Evolutionary conservation across 768 basidiomycete species (phyloP).

Genomic region (Amanita rimosa): DNA sequence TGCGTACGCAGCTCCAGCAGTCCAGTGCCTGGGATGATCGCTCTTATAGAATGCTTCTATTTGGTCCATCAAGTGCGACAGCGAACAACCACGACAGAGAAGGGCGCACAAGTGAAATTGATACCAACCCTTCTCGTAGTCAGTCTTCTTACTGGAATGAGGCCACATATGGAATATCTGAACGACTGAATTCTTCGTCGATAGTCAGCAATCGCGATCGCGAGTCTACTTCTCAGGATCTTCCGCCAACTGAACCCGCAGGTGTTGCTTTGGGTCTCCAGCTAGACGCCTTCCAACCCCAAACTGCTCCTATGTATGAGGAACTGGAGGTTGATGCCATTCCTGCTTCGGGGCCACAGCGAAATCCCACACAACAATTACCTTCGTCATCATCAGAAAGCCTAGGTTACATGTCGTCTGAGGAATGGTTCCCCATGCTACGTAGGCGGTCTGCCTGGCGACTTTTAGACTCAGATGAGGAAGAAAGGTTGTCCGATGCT

Average conservation of each 20-base stretch:
- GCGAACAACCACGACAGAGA: background rate
- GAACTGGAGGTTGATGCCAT: background rate
- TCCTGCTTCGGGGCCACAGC: background rate
- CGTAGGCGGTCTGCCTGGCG: slow-evolving; percentile 6
- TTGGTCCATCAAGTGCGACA: background rate
- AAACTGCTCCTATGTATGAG: background rate
- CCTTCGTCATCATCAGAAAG: slow-evolving; percentile 5
- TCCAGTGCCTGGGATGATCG: slow-evolving; percentile 1
- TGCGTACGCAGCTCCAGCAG: slow-evolving; percentile 4
- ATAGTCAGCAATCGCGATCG: background rate
- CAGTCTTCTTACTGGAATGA: background rate
- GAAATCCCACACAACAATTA: background rate
- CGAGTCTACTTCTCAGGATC: background rate
- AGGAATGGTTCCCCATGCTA: slow-evolving; percentile 1
- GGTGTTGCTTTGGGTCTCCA: background rate
- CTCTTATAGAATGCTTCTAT: background rate
- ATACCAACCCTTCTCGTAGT: background rate
- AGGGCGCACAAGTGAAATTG: background rate
- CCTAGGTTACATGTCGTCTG: slow-evolving; percentile 4
- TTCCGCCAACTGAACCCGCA: background rate
- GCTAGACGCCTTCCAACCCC: background rate
- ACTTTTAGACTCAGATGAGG: slow-evolving; percentile 5
- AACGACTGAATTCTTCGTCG: background rate
- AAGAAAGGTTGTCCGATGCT: slow-evolving; percentile 2
- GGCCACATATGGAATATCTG: background rate